These are phyloP conservation scores for Thermoascus crustaceus DNA, from an alignment of 2,329 filamentous ascomycete genomes.

Conservation along the genomic window DNA sequence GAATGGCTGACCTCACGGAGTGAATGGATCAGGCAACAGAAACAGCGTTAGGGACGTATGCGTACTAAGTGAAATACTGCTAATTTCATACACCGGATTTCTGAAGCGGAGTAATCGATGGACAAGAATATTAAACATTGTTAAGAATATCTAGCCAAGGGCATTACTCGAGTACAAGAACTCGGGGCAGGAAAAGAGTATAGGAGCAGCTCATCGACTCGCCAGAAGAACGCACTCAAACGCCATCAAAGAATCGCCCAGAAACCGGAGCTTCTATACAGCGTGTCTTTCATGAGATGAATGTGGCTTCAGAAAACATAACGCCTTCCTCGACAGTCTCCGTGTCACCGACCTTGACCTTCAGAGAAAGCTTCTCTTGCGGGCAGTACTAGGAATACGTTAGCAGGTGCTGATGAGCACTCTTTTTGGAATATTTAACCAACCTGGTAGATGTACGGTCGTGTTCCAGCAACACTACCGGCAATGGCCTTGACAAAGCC, in stretches of 20 bases:
- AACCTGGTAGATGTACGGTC: constrained; percentile 97
- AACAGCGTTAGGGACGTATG: no score
- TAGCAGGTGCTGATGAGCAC: constrained; percentile 12
- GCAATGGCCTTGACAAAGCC: constrained; percentile 94
- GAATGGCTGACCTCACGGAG: no score
- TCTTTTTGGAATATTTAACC: constrained; percentile 17
- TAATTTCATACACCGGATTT: no score
- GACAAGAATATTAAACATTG: constrained; percentile 2
- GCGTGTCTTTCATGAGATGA: constrained; percentile 59
- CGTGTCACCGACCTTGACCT: constrained; percentile 76
- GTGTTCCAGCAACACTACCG: constrained; percentile 77
- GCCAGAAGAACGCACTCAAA: constrained; percentile 10
- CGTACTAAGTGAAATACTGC: no score
- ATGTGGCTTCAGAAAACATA: constrained; percentile 87
- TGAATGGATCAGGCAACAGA: no score
- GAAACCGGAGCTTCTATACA: constrained; percentile 22
- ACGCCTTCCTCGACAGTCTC: constrained; percentile 69
- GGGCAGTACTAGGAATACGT: constrained; percentile 57
- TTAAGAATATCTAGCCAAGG: constrained; percentile 2
- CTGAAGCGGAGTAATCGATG: no score
- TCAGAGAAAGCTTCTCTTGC: constrained; percentile 58
- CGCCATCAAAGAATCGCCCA: constrained; percentile 16
- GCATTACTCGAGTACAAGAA: not conserved
- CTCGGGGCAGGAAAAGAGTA: constrained; percentile 1
- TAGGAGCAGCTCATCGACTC: constrained; percentile 2